These are phyloP conservation scores for Cryphonectria japonica DNA, from an alignment of 2,329 filamentous ascomycete genomes.

Conservation along the genomic window DNA sequence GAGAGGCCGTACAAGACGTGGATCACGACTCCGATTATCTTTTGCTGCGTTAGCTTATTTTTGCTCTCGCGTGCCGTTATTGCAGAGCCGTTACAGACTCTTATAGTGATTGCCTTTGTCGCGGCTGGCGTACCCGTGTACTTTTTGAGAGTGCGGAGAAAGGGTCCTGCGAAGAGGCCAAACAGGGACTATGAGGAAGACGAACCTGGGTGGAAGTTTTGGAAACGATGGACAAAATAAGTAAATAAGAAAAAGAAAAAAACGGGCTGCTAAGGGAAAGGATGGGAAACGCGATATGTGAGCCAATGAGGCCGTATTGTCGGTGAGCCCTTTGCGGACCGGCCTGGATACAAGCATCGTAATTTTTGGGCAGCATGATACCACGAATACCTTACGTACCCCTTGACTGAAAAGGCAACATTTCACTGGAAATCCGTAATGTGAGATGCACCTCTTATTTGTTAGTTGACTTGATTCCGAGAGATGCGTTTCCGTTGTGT, in stretches of 20 bases:
- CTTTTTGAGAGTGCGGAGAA: constrained; percentile 78
- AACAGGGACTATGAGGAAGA: constrained; percentile 36
- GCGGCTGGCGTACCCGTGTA: constrained; percentile 83
- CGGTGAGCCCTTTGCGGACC: neutral
- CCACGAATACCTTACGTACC: constrained; percentile 14
- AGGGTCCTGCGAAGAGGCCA: constrained; percentile 53
- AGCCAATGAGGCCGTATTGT: neutral
- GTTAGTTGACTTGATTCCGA: too few relatives aligned
- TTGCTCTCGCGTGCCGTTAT: constrained; percentile 87
- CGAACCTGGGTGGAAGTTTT: constrained; percentile 63
- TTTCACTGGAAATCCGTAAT: neutral
- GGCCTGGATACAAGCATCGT: neutral
- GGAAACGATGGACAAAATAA: constrained; percentile 48
- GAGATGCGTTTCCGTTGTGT: too few relatives aligned
- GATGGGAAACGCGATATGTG: neutral
- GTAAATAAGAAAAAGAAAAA: neutral
- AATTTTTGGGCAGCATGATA: constrained; percentile 23
- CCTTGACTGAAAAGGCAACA: neutral
- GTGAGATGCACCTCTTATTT: neutral
- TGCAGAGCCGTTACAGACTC: constrained; percentile 85
- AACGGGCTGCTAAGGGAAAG: neutral
- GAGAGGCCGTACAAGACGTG: constrained; percentile 93
- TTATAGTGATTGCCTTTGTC: constrained; percentile 86
- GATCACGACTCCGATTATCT: constrained; percentile 96
- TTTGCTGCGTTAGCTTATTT: constrained; percentile 96